phyloP scores from a whole-genome alignment of 805 yeast genomes.

The Nakazawaea molendinolei region DNA sequence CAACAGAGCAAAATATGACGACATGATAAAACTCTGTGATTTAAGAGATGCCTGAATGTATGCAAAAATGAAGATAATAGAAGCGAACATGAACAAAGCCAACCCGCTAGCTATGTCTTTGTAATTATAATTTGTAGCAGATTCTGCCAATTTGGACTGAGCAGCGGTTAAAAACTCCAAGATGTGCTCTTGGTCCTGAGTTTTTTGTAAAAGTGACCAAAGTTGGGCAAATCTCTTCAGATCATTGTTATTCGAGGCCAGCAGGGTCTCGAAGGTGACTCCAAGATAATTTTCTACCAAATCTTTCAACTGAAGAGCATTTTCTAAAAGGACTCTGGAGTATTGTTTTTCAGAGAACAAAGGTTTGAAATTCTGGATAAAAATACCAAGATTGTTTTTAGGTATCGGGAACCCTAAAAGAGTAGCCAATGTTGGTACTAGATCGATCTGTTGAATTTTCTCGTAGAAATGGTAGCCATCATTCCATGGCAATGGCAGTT shows the following conservation, averaged over 20 bases:
- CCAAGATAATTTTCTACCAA: conserved; percentile 37
- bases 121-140: conserved; percentile 72
- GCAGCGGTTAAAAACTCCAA: conserved; percentile 34
- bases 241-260: conserved; percentile 1
- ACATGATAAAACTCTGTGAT: conserved; percentile 6
- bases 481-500: conserved; percentile 32
- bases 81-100: conserved; percentile 22
- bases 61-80: conserved; percentile 22
- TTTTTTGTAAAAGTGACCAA: conserved; percentile 2
- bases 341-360: conserved; percentile 36
- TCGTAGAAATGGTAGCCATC: conserved; percentile 47
- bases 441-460: conserved; percentile 57
- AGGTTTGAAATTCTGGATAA: conserved; percentile 51
- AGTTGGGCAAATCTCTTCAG: conserved; percentile 12
- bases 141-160: conserved; percentile 44
- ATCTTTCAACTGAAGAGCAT: conserved; percentile 48
- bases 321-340: conserved; percentile 38
- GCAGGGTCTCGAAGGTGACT: conserved; percentile 11
- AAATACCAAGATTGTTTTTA: conserved; percentile 64
- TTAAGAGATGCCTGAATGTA: conserved; percentile 16
- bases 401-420: conserved; percentile 64
- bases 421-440: conserved; percentile 64
- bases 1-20: conserved; percentile 19
- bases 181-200: conserved; percentile 13
- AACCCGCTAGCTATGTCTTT: conserved; percentile 39